phyloP scores from a whole-genome alignment of 2,329 filamentous ascomycete species.

The Cercospora sesami region DNA sequence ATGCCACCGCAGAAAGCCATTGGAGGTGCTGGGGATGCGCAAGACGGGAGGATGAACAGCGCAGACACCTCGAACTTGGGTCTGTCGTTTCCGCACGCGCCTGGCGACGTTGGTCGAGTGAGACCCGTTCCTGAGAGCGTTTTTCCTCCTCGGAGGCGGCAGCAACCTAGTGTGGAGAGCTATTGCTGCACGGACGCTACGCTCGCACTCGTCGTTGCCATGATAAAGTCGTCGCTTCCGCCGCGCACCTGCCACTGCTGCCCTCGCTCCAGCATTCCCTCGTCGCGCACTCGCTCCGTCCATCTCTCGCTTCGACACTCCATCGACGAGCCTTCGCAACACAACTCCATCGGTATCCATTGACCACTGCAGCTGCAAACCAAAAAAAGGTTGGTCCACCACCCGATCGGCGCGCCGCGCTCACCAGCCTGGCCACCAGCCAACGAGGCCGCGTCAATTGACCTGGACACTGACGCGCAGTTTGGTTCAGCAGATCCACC shows the following conservation, averaged over 20 bases:
- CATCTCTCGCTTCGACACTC: neutral
- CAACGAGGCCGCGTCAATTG: neutral
- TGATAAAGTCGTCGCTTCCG: conserved; percentile 2
- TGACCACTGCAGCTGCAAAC: neutral
- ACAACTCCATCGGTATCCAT: neutral
- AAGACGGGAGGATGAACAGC: neutral
- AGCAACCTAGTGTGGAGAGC: neutral
- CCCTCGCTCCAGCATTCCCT: neutral
- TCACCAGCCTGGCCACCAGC: conserved; percentile 5
- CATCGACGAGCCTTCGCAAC: neutral
- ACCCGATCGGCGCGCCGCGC: conserved; percentile 6
- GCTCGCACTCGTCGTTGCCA: neutral
- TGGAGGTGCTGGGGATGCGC: neutral
- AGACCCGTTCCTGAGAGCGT: neutral
- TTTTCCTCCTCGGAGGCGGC: neutral
- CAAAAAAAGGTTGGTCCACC: neutral
- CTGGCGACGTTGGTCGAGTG: neutral
- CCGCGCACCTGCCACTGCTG: neutral
- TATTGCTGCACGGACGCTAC: neutral
- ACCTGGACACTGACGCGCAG: conserved; percentile 12
- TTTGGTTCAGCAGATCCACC: conserved; percentile 13
- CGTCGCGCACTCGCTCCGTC: neutral
- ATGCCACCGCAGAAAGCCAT: neutral
- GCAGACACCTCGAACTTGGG: neutral
- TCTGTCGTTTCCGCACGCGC: neutral